Conservation (phyloP, 2,329 filamentous ascomycete species). For the Diaporthe vexans region DNA sequence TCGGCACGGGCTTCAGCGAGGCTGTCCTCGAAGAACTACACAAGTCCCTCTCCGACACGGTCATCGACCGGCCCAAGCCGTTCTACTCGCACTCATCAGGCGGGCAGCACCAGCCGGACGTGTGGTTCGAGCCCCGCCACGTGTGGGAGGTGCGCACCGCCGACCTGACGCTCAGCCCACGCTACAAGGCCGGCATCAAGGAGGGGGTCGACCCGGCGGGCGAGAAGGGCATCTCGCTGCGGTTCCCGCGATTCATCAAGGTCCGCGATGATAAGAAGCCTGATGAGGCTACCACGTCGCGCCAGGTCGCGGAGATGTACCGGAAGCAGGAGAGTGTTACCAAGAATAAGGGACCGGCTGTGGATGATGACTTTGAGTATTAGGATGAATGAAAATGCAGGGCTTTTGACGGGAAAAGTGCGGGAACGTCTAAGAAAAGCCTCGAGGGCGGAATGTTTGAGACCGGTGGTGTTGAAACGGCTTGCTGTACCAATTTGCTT, state of each 20-base stretch:
- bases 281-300: constrained; percentile 86
- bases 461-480: too few species aligned
- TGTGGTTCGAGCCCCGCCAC: constrained; percentile 95
- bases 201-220: constrained; percentile 81
- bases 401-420: too few species aligned
- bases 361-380: constrained; percentile 99
- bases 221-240: constrained; percentile 85
- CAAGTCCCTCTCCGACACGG: constrained; percentile 78
- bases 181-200: constrained; percentile 91
- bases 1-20: constrained; percentile 97
- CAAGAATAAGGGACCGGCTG: constrained; percentile 87
- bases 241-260: constrained; percentile 95
- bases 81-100: constrained; percentile 91
- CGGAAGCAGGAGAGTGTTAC: constrained; percentile 90
- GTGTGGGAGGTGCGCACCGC: constrained; percentile 99
- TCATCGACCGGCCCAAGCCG: constrained; percentile 92
- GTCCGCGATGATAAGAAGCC: constrained; percentile 95
- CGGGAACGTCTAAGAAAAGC: too few species aligned
- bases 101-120: constrained; percentile 94
- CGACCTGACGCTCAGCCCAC: constrained; percentile 90
- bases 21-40: constrained; percentile 92
- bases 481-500: constrained; percentile 14
- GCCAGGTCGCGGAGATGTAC: constrained; percentile 97
- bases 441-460: too few species aligned
- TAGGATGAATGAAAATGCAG: constrained; percentile 54